Base-by-base conservation (phyloP, 495 filamentous ascomycete species). In the Hyphodiscus hymeniophilus region DNA sequence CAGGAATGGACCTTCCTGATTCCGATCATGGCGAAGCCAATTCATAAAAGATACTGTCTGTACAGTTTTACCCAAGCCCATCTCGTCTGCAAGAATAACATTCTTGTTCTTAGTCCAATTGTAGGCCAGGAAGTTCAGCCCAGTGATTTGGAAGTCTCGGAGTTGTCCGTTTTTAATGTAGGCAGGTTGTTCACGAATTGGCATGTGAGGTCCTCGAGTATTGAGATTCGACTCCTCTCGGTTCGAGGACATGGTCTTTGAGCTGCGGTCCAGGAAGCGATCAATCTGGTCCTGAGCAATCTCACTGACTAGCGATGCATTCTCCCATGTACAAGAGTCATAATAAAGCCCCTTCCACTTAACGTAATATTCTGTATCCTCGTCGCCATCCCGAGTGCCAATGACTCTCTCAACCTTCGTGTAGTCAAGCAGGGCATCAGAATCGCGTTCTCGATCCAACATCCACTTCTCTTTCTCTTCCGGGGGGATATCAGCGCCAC, bases 31-130 rank as follows among this genome's bases (percentile, higher is more conserved):
- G n/a, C 89, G 84, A 51, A 99, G 75, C 90, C 94, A 97, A 61
- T 91, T 95, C 70, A 96, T 83, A 63, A 97, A 97, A 0, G 92
- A 75, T 17, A 99, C 89, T 1, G 91, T 96, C 65, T 99, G 92
- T 2, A 99, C 91, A 0, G 92, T 99, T 70, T 99, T 99, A 20
- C 92, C 92, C 22, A 99, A 72, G 46, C 92, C 92, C 92, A 99
- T 99, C 61, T 99, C 92, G 56, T 99, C 92, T 11, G 92, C 92
- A 12, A 99, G 73, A 43, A 99, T 95, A 52, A 95, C 90, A 57
- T 96, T 97, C 56, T 88, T 86, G 35, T 80, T 81, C 52, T 81
- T 80, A 35, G 84, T 85, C 92, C 92, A 99, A 62, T 95, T 94
- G 59, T 89, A 87, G 32, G 87, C 87, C 46, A 99, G 67, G 66